Evolutionary conservation across 352 stramenopile genomes (phyloP).

Genomic region (Globisporangium apiculatum): DNA sequence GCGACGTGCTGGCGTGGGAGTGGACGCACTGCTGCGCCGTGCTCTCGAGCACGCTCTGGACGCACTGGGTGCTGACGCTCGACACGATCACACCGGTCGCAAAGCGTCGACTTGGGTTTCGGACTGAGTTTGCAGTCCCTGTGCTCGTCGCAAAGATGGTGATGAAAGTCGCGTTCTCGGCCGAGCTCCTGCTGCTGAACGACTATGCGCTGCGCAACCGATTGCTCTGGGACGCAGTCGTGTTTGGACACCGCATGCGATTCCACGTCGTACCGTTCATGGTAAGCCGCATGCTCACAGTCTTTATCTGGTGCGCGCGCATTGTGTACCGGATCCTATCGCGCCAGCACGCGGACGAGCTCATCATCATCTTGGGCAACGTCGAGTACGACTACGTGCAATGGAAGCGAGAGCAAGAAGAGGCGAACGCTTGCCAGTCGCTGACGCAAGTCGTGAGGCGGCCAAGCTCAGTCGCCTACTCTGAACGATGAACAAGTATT

Average conservation of each 20-base stretch:
- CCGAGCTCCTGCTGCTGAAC: conserved; percentile 13
- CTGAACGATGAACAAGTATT: not conserved
- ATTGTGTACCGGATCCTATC: conserved; percentile 4
- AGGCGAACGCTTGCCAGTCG: not conserved
- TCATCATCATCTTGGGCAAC: conserved; percentile 3
- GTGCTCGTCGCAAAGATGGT: conserved; percentile 8
- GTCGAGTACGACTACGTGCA: conserved; percentile 11
- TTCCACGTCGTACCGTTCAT: conserved; percentile 10
- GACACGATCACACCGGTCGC: conserved; percentile 16
- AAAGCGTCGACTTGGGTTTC: conserved; percentile 5
- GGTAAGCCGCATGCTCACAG: conserved; percentile 8
- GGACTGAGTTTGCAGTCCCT: not conserved
- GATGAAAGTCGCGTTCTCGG: conserved; percentile 7
- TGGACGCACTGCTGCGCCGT: conserved; percentile 3
- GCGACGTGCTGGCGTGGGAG: conserved; percentile 11
- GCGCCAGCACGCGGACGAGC: conserved; percentile 2
- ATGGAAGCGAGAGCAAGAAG: not conserved
- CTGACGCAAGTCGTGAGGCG: not conserved
- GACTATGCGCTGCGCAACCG: conserved; percentile 13
- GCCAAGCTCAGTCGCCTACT: conserved; percentile 1
- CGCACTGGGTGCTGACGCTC: conserved; percentile 15
- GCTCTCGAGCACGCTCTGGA: conserved; percentile 11
- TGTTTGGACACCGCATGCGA: conserved; percentile 1
- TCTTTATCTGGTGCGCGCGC: conserved; percentile 10
- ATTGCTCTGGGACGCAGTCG: not conserved